Evolutionary conservation across 768 basidiomycete species (phyloP).

Genomic region (Leucocoprinus leucothites): DNA sequence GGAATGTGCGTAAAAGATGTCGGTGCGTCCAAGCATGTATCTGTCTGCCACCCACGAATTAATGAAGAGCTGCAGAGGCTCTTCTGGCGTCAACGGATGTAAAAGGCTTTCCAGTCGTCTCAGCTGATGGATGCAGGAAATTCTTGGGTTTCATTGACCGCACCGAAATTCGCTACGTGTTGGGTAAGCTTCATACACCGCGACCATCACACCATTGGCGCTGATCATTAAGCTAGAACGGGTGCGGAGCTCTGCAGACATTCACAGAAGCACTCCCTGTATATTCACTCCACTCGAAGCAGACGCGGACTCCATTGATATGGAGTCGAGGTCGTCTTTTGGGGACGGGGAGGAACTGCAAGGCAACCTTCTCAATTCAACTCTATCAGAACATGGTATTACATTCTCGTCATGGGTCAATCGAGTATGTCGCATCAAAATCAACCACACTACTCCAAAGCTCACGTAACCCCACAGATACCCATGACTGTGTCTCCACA

Average conservation of each 20-base stretch:
- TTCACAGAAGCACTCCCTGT: constrained; percentile 66
- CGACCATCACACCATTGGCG: constrained; percentile 2
- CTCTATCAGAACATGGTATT: constrained; percentile 53
- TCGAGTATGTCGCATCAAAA: constrained; percentile 51
- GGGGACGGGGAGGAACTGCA: constrained; percentile 64
- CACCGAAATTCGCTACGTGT: constrained; percentile 78
- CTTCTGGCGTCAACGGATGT: constrained; percentile 70
- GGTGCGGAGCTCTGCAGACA: constrained; percentile 58
- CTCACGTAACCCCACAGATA: constrained; percentile 50
- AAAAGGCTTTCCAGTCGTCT: constrained; percentile 90
- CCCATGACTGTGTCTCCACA: constrained; percentile 91
- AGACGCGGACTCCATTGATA: constrained; percentile 33
- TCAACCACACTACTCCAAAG: background rate
- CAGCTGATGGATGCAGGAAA: constrained; percentile 52
- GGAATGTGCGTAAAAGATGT: constrained; percentile 79
- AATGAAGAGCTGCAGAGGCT: constrained; percentile 45
- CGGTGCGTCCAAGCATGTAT: constrained; percentile 47
- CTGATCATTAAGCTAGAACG: constrained; percentile 49
- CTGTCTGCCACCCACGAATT: constrained; percentile 7
- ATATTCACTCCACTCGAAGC: constrained; percentile 58
- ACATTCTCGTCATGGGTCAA: constrained; percentile 93
- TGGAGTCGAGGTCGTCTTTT: constrained; percentile 47
- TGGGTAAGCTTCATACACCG: constrained; percentile 49
- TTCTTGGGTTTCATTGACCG: constrained; percentile 88
- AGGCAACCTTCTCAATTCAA: constrained; percentile 57